Base-by-base conservation (phyloP, 371 early-diverging fungal genomes). In the Rhizomucor pusillus region DNA sequence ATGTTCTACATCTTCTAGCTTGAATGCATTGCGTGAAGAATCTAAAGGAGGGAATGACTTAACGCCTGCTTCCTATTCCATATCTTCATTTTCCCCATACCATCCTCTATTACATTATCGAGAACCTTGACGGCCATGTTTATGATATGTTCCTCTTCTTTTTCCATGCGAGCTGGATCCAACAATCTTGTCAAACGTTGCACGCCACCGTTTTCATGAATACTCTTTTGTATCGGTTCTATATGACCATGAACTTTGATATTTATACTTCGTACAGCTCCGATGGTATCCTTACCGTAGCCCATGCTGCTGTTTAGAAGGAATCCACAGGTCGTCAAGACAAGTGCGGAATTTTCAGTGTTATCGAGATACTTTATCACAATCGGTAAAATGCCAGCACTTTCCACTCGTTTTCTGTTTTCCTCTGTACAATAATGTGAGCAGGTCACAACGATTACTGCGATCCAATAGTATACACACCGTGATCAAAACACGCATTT, bases 401-500 rank as follows among this genome's bases (percentile, higher is more conserved):
- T 83, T 11, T 76, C 68, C 0, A 90, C 74, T 19, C 67, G 73
- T 49, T 85, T 83, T 16, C 92, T 69, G 59, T 89, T 91, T 1
- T 61, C 70, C 53, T 87, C 92, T 90, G 47, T 34, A 14, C 18
- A 1, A 18, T 7, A 14, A 10, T 37, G 16, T n/a, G n/a, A n/a
- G n/a, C n/a, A n/a, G n/a, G n/a, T n/a, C n/a, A n/a, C n/a, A n/a
- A n/a, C n/a, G n/a, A n/a, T n/a, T n/a, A n/a, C n/a, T n/a, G n/a
- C n/a, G n/a, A n/a, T n/a, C n/a, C 18, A 1, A 18, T 7, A 14
- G 37, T 37, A 34, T n/a, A 10, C 50, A 56, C 77, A 89, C 91
- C 89, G 60, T 89, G 73, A 65, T 91, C 90, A 66, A 82, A 88
- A 54, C 90, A 91, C 33, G 89, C 65, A 56, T 91, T 91, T 14